Conservation (phyloP, 345 rosid species). For the Syzygium aromaticum region DNA sequence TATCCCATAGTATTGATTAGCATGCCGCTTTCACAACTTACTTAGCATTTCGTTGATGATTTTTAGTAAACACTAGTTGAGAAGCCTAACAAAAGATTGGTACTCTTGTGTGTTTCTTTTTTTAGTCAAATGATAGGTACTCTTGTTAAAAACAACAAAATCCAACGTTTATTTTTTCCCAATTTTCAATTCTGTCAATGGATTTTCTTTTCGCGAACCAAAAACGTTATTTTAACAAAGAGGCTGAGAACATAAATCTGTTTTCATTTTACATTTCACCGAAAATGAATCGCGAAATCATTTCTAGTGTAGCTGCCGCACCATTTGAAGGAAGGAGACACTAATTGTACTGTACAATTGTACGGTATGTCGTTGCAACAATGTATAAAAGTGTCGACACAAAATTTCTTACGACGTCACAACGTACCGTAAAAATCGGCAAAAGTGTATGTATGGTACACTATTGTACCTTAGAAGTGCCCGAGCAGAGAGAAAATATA, state of each 20-base stretch:
- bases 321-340: not conserved
- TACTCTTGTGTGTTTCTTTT: not conserved
- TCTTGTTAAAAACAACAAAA: not conserved
- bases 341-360: not conserved
- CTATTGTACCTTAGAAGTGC: not conserved
- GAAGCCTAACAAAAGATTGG: not conserved
- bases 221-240: not conserved
- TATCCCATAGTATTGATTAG: not conserved
- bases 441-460: not conserved
- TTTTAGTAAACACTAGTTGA: not conserved
- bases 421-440: not conserved
- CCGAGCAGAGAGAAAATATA: too few species aligned
- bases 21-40: not conserved
- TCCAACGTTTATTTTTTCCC: not conserved
- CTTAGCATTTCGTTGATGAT: not conserved
- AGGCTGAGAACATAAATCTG: not conserved
- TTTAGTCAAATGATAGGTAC: not conserved
- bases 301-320: accelerated
- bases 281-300: not conserved
- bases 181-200: not conserved
- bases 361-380: too few species aligned
- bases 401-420: not conserved
- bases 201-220: not conserved
- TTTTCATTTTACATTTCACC: not conserved
- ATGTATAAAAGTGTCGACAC: accelerated